Evolutionary conservation across 192 early-diverging fungal genomes (phyloP).

Genomic region (Glomus cerebriforme): DNA sequence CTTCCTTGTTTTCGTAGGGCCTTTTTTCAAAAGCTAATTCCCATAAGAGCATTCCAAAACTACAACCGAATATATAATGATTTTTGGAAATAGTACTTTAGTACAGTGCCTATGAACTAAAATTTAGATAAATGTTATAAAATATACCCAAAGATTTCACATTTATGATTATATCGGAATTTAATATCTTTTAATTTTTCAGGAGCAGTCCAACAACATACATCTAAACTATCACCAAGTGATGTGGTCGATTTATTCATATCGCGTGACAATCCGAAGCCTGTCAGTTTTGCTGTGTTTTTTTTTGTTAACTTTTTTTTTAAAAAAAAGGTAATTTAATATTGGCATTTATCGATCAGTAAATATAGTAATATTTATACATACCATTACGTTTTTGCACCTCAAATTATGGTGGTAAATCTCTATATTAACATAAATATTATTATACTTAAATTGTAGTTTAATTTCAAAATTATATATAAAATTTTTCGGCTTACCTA

Average conservation of each 20-base stretch:
- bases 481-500: too few species aligned
- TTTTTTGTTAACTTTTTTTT: constrained; percentile 11
- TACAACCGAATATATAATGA: background rate
- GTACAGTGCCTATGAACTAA: too few species aligned
- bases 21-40: constrained; percentile 9
- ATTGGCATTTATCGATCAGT: too few species aligned
- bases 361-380: background rate
- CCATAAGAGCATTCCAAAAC: constrained; percentile 20
- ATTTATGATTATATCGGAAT: constrained; percentile 15
- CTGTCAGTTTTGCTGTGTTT: constrained; percentile 10
- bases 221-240: background rate
- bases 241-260: background rate
- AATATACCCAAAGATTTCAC: constrained; percentile 16
- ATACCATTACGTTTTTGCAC: constrained; percentile 27
- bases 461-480: too few species aligned
- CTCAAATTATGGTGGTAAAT: constrained; percentile 26
- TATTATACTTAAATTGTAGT: too few species aligned
- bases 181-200: constrained; percentile 1
- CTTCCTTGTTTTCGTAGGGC: background rate
- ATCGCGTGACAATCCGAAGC: background rate
- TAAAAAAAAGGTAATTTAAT: background rate
- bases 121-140: too few species aligned
- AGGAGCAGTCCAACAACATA: constrained; percentile 25
- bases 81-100: too few species aligned
- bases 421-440: too few species aligned